Base-by-base conservation (phyloP, 1,284 basidiomycete species). In the Cutaneotrichosporon sp. region DNA sequence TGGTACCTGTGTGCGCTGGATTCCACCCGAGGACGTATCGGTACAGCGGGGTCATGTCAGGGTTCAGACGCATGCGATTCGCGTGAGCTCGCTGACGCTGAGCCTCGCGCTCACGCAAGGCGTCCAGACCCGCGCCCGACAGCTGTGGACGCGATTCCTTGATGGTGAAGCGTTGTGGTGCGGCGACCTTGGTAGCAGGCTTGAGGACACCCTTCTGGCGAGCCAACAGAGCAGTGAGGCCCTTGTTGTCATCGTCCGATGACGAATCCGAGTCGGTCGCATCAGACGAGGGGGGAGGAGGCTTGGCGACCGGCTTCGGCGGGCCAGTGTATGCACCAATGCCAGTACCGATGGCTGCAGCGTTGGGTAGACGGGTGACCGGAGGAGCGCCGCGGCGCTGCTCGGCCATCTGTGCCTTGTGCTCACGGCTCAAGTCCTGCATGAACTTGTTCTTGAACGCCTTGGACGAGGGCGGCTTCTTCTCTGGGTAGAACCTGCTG, bases 1-100 rank as follows among this genome's bases (percentile, higher is more conserved):
- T 79, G 9, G 85, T 80, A 11, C 87, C 89, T 1, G 79, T 79
- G 66, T 90, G 84, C 55, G 88, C 84, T 64, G 93, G 92, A 75
- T 91, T 83, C 95, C 95, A 99, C 0, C 89, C 87, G 1, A 99
- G 80, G 42, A 99, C 83, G n/a, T 83, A 83, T 42, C 86, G 86
- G 76, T 95, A 91, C 22, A 99, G 85, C 14, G 83, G 83, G 14
- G 87, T 87, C 33, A 95, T 83, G 73, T 98, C 89, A 0, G 94
- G 94, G 68, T 87, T 88, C 67, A 94, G 83, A 13, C 93, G 87
- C 67, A 89, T 80, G 29, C 86, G 85, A 47, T 84, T 86, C 54
- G 85, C 80, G 42, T 86, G 86, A 24, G 85, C 85, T 64, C 88
- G 86, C 16, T 89, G 86, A 46, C 84, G 83, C 61, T 84, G 82